Conservation (phyloP, 345 rosid genomes). For the Brassica carinata region DNA sequence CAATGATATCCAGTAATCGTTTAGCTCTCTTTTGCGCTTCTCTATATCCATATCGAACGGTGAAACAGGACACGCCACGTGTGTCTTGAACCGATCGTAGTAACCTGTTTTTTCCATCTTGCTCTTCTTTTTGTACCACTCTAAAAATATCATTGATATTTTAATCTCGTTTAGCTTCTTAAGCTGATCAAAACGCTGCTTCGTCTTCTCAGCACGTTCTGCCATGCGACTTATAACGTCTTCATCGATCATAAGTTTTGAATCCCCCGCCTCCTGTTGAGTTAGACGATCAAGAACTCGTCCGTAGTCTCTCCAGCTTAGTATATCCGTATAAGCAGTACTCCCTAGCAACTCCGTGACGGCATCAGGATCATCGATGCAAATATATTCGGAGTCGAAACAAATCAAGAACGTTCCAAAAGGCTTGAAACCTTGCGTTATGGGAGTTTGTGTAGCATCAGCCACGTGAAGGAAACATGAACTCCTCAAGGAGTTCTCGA, state of each 20-base stretch:
- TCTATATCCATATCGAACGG: background rate
- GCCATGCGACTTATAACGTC: slow-evolving; percentile 33
- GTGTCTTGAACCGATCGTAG: slow-evolving; percentile 61
- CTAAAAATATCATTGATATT: slow-evolving; percentile 46
- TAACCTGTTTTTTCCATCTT: slow-evolving; percentile 47
- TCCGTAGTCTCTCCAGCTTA: slow-evolving; percentile 31
- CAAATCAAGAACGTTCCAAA: slow-evolving; percentile 62
- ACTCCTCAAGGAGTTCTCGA: slow-evolving; percentile 41
- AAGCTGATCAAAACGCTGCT: slow-evolving; percentile 23
- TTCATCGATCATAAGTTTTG: background rate
- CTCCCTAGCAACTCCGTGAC: slow-evolving; percentile 35
- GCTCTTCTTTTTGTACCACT: slow-evolving; percentile 64
- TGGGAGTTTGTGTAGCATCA: background rate
- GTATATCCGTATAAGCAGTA: background rate
- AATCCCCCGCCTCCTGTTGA: background rate
- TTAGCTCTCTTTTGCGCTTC: slow-evolving; percentile 40
- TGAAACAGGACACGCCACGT: background rate
- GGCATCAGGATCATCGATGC: slow-evolving; percentile 55
- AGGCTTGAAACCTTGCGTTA: slow-evolving; percentile 38
- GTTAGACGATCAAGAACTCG: slow-evolving; percentile 7
- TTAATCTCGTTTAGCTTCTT: slow-evolving; percentile 50
- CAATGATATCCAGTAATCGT: slow-evolving; percentile 46
- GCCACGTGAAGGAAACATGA: slow-evolving; percentile 61
- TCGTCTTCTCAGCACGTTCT: slow-evolving; percentile 28
- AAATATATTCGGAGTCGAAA: slow-evolving; percentile 43